phyloP scores from a whole-genome alignment of 192 early-diverging fungal genomes.

The Podila clonocystis region DNA sequence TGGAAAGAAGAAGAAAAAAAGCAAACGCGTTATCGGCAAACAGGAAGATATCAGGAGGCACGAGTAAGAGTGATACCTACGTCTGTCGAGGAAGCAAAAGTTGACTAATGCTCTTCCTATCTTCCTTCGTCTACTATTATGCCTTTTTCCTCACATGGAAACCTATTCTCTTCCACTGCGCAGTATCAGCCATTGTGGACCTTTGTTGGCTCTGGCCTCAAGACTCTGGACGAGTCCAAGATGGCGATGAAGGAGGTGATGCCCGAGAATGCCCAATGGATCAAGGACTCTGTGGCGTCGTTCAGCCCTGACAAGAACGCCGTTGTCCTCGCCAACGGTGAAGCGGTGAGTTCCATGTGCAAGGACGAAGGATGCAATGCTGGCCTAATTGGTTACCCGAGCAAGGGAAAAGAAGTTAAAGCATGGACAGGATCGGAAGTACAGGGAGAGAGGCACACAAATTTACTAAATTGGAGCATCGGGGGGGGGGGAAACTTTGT shows the following conservation, averaged over 20 bases:
- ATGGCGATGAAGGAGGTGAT: slow-evolving; percentile 76
- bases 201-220: slow-evolving; percentile 89
- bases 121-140: not conserved
- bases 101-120: not conserved
- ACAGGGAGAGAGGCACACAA: not conserved
- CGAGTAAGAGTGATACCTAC: not conserved
- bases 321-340: slow-evolving; percentile 72
- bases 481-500: slow-evolving; percentile 11
- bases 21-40: slow-evolving; percentile 9
- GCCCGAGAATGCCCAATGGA: slow-evolving; percentile 79
- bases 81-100: too few relatives aligned
- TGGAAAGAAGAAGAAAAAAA: not conserved
- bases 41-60: not conserved
- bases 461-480: slow-evolving; percentile 2
- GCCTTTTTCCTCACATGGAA: not conserved
- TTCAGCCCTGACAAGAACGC: slow-evolving; percentile 76
- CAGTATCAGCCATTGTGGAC: slow-evolving; percentile 92
- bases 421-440: slow-evolving; percentile 2
- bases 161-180: not conserved
- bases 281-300: slow-evolving; percentile 73
- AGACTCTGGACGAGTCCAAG: slow-evolving; percentile 74
- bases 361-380: too few relatives aligned
- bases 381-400: too few relatives aligned
- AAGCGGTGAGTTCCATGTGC: slow-evolving; percentile 51
- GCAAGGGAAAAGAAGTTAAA: too few relatives aligned